Evolutionary conservation across 805 yeast species (phyloP), one percentile per base, ranked within the genome.

Genomic region (Candida sanyiensis): DNA sequence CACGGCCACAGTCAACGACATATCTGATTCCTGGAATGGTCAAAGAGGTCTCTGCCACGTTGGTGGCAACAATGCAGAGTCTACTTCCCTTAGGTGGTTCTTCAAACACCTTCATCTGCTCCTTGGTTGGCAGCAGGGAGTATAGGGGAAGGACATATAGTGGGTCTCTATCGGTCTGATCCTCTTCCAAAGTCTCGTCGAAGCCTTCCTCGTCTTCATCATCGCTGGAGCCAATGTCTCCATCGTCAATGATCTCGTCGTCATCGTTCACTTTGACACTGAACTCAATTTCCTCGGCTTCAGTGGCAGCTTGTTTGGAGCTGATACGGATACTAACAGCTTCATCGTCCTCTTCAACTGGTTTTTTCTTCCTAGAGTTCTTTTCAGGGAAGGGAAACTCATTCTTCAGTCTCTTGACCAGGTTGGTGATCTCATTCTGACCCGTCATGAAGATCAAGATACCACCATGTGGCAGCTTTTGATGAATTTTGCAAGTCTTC

Each of bases 11-110:
- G 59, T 93, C 99, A 34, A 93, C 85, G 25, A 93, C 98, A 56
- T 93, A 93, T 42, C 94, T 69, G 27, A 94, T 84, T 8, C 95
- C 94, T 0, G 98, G 98, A 50, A 93, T 93, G 0, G 99, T 93
- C 57, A 93, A 71, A 1, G 97, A 88, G 0, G 99, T 93, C 59
- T 93, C 99, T 0, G 99, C 99, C 41, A 93, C 95, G 56, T 93
- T 93, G 2, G 99, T 93, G 5, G 99, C 96, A 23, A 93, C 86
- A 28, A 93, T 83, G 67, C 97, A 88, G 8, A 93, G 60, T 52
- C 99, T 71, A 28, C 88, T 73, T 5, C 95, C 95, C 19, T 66
- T 63, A 3, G 98, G 98, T 2, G 96, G 95, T 0, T 69, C 67
- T 40, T 84, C 75, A 56, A 93, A 93, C 2, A 93, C 95, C 56